phyloP scores from a whole-genome alignment of 164 flowering plant species.

The Macadamia tetraphylla region DNA sequence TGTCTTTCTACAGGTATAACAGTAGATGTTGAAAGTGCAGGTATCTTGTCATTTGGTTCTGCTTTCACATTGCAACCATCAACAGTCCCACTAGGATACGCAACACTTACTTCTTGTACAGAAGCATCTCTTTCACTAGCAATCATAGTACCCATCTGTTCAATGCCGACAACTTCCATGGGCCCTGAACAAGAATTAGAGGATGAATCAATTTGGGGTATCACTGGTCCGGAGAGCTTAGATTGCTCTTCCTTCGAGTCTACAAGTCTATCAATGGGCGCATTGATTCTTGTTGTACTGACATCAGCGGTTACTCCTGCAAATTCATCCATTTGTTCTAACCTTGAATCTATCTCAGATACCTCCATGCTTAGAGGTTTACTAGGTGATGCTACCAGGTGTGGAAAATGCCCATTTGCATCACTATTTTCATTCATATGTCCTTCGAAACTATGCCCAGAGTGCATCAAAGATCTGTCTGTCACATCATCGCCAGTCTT shows the following conservation, averaged over 20 bases:
- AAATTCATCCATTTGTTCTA: neutral
- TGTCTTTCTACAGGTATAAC: conserved; percentile 15
- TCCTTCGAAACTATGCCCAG: conserved; percentile 7
- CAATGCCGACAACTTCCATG: conserved; percentile 12
- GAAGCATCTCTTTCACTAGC: conserved; percentile 7
- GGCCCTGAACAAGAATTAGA: neutral
- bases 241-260: conserved; percentile 13
- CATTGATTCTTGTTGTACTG: neutral
- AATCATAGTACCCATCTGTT: conserved; percentile 3
- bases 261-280: neutral
- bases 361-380: too few relatives aligned
- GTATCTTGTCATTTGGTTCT: conserved; percentile 14
- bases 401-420: neutral
- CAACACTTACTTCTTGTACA: conserved; percentile 13
- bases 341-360: neutral
- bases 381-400: conserved; percentile 1
- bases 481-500: conserved; percentile 4
- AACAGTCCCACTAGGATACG: neutral
- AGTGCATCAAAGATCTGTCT: conserved; percentile 1
- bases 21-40: conserved; percentile 20
- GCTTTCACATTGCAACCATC: conserved; percentile 7
- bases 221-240: neutral
- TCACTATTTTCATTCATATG: conserved; percentile 5
- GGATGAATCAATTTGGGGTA: conserved; percentile 8
- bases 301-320: too few relatives aligned